Base-by-base conservation (phyloP, 2,329 filamentous ascomycete genomes). In the Chaetomium sp. region DNA sequence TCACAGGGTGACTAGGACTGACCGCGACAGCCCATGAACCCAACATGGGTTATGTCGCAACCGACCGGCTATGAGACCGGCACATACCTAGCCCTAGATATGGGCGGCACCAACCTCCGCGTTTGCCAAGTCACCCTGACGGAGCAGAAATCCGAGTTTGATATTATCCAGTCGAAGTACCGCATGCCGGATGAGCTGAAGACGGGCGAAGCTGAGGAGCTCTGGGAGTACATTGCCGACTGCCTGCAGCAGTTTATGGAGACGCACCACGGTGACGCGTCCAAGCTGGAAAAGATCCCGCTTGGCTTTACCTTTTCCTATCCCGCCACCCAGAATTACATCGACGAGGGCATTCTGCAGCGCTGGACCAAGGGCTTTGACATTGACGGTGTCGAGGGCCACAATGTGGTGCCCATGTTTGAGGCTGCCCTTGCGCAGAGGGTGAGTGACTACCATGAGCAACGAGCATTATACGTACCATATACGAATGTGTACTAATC, bases 281-380 rank as follows among this genome's bases (percentile, higher is more conserved):
- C 80, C 56, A 83, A 87, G 69, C 74, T 91, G 27, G 84, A 85
- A 27, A 86, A 85, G 72, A 81, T 93, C 62, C 91, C 92, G 8
- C 85, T 97, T 7, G 94, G 94, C 74, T 97, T 97, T 81, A 97
- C 94, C 54, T 98, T 98, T 80, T 96, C 92, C 4, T 97, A 97
- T 77, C 94, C 94, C 2, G 93, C 93, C 19, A 95, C 91, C 0
- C 94, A 97, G 78, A 87, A 96, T 72, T 94, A 93, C 78, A 93
- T 97, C 74, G 92, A 97, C 71, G 91, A 96, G 77, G 94, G 93
- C 71, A 85, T 97, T 47, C 84, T 97, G 64, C 93, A 97, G 79
- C 88, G 93, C 72, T 98, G 94, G 94, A 97, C 94, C 71, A 98
- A 98, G 82, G 94, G 94, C 2, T 97, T 97, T 74, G 93, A 97